These are phyloP conservation scores for Penicillium sp. DNA, from an alignment of 2,329 filamentous ascomycete species.

Conservation along the genomic window DNA sequence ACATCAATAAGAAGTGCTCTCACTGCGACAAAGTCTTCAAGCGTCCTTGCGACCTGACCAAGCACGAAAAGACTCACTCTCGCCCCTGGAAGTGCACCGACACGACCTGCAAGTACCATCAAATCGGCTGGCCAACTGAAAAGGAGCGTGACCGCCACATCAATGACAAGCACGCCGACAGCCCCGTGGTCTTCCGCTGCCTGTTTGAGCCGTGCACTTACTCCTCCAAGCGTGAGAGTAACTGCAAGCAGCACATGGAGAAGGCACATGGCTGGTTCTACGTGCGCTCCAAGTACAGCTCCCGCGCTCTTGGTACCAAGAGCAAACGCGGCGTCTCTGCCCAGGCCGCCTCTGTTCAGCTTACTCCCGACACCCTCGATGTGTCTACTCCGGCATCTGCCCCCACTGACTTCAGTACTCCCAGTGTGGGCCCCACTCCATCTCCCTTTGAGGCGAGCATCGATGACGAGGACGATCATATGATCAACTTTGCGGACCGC, in stretches of 20 bases:
- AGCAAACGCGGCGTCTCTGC: slow-evolving; percentile 47
- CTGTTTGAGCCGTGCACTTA: slow-evolving; percentile 83
- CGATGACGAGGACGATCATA: no score
- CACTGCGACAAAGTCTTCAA: slow-evolving; percentile 94
- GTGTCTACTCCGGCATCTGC: slow-evolving; percentile 65
- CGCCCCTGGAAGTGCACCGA: slow-evolving; percentile 93
- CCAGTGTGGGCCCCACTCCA: slow-evolving; percentile 35
- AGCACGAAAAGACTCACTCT: slow-evolving; percentile 97
- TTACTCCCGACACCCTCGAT: slow-evolving; percentile 63
- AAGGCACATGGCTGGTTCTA: slow-evolving; percentile 93
- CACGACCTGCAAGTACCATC: slow-evolving; percentile 82
- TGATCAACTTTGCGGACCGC: slow-evolving; percentile 36
- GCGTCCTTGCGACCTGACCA: slow-evolving; percentile 94
- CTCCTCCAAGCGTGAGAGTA: slow-evolving; percentile 92
- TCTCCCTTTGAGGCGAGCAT: slow-evolving; percentile 29
- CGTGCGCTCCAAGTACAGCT: slow-evolving; percentile 88
- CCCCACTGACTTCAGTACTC: slow-evolving; percentile 59
- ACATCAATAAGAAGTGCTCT: slow-evolving; percentile 78
- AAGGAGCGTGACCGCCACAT: slow-evolving; percentile 96
- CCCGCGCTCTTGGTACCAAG: slow-evolving; percentile 58
- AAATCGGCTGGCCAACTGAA: slow-evolving; percentile 92
- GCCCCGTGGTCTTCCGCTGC: slow-evolving; percentile 82
- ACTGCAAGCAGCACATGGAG: slow-evolving; percentile 99
- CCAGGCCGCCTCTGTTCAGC: slow-evolving; percentile 54
- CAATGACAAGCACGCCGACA: slow-evolving; percentile 89